Evolutionary conservation across 1,284 basidiomycete genomes (phyloP).

Genomic region (Vanrija sp.): DNA sequence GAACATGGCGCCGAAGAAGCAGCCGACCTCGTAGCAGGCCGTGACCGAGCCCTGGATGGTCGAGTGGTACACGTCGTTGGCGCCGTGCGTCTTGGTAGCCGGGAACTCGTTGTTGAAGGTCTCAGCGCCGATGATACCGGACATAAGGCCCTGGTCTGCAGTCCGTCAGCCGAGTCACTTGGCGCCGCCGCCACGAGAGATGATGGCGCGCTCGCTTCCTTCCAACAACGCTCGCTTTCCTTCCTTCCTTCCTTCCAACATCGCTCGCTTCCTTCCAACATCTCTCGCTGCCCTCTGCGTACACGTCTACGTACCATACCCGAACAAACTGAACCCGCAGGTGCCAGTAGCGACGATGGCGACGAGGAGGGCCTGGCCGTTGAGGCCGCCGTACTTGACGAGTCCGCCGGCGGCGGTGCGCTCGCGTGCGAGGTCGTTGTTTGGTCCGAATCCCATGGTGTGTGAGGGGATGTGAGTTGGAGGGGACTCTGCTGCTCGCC

Average conservation of each 20-base stretch:
- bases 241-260: not conserved
- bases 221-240: too few species aligned
- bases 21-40: slow-evolving; percentile 47
- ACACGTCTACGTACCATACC: slow-evolving; percentile 33
- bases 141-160: slow-evolving; percentile 23
- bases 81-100: slow-evolving; percentile 26
- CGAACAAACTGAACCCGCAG: slow-evolving; percentile 40
- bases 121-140: slow-evolving; percentile 47
- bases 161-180: not conserved
- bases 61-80: slow-evolving; percentile 45
- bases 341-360: slow-evolving; percentile 43
- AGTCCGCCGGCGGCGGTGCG: slow-evolving; percentile 6
- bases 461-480: too few species aligned
- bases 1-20: slow-evolving; percentile 26
- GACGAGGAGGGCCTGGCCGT: slow-evolving; percentile 35
- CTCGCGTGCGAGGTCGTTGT: too few species aligned
- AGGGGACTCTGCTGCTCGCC: too few species aligned
- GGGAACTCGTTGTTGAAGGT: slow-evolving; percentile 50
- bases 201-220: too few species aligned
- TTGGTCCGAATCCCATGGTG: too few species aligned
- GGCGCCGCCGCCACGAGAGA: too few species aligned
- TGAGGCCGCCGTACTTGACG: slow-evolving; percentile 38
- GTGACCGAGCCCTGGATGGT: slow-evolving; percentile 50
- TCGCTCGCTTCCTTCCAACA: not conserved
- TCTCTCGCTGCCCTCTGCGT: not conserved